Evolutionary conservation across 2,329 filamentous ascomycete species (phyloP).

Genomic region (Xylaria sp.): DNA sequence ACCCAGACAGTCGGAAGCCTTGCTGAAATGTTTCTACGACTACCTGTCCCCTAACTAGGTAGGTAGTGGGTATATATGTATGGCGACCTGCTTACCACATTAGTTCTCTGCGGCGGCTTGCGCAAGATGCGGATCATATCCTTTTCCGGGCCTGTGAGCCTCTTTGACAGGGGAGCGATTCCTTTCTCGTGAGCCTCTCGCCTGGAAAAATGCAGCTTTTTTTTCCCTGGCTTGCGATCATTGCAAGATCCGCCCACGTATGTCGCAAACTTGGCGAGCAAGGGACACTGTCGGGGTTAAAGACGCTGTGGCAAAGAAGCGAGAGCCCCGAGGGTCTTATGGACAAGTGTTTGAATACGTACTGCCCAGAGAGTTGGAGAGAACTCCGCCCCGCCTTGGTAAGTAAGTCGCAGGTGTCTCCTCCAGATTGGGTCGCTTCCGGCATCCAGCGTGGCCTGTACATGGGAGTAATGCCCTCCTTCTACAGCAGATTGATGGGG

Average conservation of each 20-base stretch:
- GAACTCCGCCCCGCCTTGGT: constrained; percentile 26
- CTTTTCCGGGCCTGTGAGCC: constrained; percentile 9
- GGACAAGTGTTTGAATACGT: constrained; percentile 9
- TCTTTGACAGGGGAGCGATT: constrained; percentile 14
- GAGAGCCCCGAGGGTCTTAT: constrained; percentile 28
- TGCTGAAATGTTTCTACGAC: neutral
- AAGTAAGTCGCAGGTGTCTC: constrained; percentile 23
- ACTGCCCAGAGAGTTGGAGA: constrained; percentile 5
- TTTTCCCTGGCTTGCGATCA: constrained; percentile 9
- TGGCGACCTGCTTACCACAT: neutral
- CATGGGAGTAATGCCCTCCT: no score
- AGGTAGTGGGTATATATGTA: neutral
- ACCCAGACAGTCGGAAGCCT: constrained; percentile 18
- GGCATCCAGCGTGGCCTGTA: neutral
- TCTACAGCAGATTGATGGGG: constrained; percentile 25
- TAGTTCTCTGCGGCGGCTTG: no score
- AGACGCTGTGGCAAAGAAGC: constrained; percentile 21
- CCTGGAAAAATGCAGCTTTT: constrained; percentile 7
- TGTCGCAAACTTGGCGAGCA: neutral
- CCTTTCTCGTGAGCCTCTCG: constrained; percentile 13
- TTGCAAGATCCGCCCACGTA: neutral
- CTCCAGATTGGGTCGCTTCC: constrained; percentile 22
- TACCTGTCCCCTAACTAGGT: no score
- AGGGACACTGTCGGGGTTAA: constrained; percentile 19
- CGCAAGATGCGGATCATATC: constrained; percentile 3